Conservation (phyloP, 1,139 yeast species). For the Kluyveromyces marxianus region DNA sequence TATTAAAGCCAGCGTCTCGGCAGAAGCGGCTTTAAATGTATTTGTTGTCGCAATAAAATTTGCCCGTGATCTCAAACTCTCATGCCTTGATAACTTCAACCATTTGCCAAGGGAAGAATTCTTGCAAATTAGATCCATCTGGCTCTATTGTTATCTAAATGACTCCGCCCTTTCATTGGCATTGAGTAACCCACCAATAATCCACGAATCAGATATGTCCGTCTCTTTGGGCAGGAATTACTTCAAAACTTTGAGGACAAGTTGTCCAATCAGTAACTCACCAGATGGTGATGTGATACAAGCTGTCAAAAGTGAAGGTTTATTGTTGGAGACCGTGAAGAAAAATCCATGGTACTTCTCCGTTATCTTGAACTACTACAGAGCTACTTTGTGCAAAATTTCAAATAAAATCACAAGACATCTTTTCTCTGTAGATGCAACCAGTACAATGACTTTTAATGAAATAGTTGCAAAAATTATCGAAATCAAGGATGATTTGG, state of each 20-base stretch:
- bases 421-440: conserved; percentile 19
- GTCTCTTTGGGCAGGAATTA: conserved; percentile 18
- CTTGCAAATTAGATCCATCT: conserved; percentile 15
- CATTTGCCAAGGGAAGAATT: conserved; percentile 14
- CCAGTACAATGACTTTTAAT: conserved; percentile 17
- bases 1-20: conserved; percentile 16
- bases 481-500: conserved; percentile 13
- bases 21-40: conserved; percentile 20
- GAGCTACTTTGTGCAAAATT: conserved; percentile 14
- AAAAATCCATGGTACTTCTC: conserved; percentile 18
- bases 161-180: conserved; percentile 21
- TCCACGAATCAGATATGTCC: conserved; percentile 19
- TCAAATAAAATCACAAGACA: conserved; percentile 14
- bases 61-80: conserved; percentile 21
- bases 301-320: conserved; percentile 12
- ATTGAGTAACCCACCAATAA: conserved; percentile 19
- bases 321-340: conserved; percentile 15
- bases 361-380: conserved; percentile 19
- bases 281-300: conserved; percentile 13
- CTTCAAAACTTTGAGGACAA: conserved; percentile 7
- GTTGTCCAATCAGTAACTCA: conserved; percentile 12
- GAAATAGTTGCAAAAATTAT: conserved; percentile 17
- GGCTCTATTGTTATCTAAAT: conserved; percentile 23
- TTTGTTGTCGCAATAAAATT: conserved; percentile 21
- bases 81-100: conserved; percentile 13